A percentile compares a stretch with the other conserved stretches of the same genome.
Evolutionary conservation across 148 eudicot genomes (phyloP).

Genomic region (Camellia japonica): DNA sequence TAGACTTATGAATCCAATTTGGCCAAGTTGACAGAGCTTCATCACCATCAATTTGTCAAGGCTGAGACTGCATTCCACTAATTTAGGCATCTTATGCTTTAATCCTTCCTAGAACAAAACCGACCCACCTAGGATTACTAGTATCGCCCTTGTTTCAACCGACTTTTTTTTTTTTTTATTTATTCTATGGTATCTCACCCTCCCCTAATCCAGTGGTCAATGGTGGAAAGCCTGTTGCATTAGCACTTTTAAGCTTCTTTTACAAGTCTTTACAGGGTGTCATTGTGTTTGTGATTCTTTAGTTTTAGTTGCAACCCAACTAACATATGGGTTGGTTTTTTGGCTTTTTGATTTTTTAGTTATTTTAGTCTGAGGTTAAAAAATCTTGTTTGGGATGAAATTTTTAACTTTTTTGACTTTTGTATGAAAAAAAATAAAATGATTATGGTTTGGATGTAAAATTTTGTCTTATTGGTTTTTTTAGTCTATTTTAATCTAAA

Average conservation of each 20-base stretch:
- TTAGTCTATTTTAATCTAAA: too few species aligned
- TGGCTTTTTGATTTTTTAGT: too few species aligned
- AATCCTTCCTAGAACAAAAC: background rate
- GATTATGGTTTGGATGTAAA: too few species aligned
- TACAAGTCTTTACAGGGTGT: background rate
- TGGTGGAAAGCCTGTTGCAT: conserved; percentile 1
- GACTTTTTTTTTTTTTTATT: background rate
- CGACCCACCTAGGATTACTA: background rate
- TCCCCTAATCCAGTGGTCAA: background rate
- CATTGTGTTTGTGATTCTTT: background rate
- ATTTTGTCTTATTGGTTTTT: too few species aligned
- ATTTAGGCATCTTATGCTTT: conserved; percentile 27
- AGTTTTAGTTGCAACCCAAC: background rate
- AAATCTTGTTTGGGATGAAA: too few species aligned
- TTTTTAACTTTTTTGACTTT: too few species aligned
- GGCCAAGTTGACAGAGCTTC: conserved; percentile 42
- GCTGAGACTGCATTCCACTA: conserved; percentile 46
- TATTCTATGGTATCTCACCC: background rate
- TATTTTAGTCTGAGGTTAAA: too few species aligned
- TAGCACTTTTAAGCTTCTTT: background rate
- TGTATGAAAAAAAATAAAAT: too few species aligned
- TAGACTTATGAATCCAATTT: conserved; percentile 34
- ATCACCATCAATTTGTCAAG: conserved; percentile 35
- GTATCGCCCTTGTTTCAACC: background rate
- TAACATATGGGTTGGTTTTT: too few species aligned